Base-by-base conservation (phyloP, 2,329 filamentous ascomycete species). In the Claviceps sp. region DNA sequence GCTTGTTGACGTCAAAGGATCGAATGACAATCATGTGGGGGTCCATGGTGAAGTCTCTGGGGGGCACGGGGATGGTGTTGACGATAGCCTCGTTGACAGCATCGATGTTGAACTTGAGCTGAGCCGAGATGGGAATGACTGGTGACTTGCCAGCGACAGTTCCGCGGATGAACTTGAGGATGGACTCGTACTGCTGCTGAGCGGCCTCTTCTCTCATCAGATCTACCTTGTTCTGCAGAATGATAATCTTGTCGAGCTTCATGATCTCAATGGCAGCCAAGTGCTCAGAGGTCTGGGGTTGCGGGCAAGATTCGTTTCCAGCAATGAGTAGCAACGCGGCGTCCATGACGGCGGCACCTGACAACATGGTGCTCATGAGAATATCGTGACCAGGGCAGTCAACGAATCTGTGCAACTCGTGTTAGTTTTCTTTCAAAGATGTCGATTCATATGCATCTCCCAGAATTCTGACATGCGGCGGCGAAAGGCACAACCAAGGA, bases 291-390 rank as follows among this genome's bases (percentile, higher is more conserved):
- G 93, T 98, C 73, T 98, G 93, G 49, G 93, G 93, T 72, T 98
- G 93, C 37, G 93, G 93, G 75, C 93, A 97, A 50, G 88, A 84
- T 84, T 98, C 93, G 75, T 98, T 98, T 68, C 93, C 93, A 56
- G 93, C 93, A 67, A 98, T 96, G 51, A 98, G 79, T 52, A 98
- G 82, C 55, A 98, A 81, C 18, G 93, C 93, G 58, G 93, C 93
- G 72, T 98, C 93, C 93, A 98, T 98, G 79, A 98, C 93, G 58
- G 93, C 93, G 62, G 93, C 93, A 65, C 93, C 93, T 66, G 93
- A 98, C 78, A 98, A 84, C 93, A 98, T 98, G 63, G 93, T 98
- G 73, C 91, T 97, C 93, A 98, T 98, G 70, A 98, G 90, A 89
- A 98, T 98, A 74, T 98, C 93, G 87, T 98, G 93, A 71, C 93